These are phyloP conservation scores for Naganishia vaughanmartiniae DNA, from an alignment of 768 basidiomycete species.

Conservation along the genomic window DNA sequence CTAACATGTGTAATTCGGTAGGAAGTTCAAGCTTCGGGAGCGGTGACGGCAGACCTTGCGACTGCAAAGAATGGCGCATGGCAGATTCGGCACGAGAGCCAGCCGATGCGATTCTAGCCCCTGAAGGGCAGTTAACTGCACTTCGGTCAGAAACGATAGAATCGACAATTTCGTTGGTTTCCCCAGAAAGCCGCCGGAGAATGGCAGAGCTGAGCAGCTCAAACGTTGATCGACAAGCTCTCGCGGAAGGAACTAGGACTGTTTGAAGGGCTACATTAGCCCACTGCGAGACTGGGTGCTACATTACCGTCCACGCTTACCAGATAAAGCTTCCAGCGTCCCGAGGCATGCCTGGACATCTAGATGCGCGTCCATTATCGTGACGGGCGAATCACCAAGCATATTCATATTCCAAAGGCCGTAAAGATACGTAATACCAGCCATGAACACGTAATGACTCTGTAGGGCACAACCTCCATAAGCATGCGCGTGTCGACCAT, in stretches of 20 bases:
- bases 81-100: slow-evolving; percentile 25
- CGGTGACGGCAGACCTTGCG: slow-evolving; percentile 44
- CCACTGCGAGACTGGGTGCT: background rate
- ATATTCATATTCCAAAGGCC: slow-evolving; percentile 52
- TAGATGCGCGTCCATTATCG: slow-evolving; percentile 48
- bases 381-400: slow-evolving; percentile 48
- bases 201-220: slow-evolving; percentile 39
- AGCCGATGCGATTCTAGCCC: slow-evolving; percentile 5
- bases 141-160: slow-evolving; percentile 3
- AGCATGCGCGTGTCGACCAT: background rate
- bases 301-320: slow-evolving; percentile 35
- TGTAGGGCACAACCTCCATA: slow-evolving; percentile 17
- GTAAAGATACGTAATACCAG: slow-evolving; percentile 52
- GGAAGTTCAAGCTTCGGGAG: slow-evolving; percentile 46
- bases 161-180: slow-evolving; percentile 18
- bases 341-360: slow-evolving; percentile 51
- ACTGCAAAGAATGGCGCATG: slow-evolving; percentile 38
- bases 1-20: slow-evolving; percentile 50
- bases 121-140: background rate
- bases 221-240: slow-evolving; percentile 37
- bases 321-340: slow-evolving; percentile 49
- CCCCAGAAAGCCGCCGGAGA: slow-evolving; percentile 33
- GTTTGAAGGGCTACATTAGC: background rate
- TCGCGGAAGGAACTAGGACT: slow-evolving; percentile 38
- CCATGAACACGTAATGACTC: slow-evolving; percentile 52